Evolutionary conservation across 768 basidiomycete genomes (phyloP), one percentile per base, ranked within the genome.

Genomic region (Tephrocybe rancida): DNA sequence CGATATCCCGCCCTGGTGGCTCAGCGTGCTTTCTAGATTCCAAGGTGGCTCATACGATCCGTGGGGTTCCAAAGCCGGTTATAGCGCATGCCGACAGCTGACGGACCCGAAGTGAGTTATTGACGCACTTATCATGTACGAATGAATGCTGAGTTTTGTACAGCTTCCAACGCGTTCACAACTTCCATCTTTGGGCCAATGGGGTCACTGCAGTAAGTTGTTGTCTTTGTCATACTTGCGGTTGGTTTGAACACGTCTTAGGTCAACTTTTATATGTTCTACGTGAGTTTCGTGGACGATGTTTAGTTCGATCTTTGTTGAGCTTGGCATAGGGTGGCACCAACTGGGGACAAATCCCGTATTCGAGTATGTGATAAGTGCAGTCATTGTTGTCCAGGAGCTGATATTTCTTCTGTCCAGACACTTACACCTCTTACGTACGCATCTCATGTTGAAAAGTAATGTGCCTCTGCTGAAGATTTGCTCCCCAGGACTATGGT

Each of bases 221-320:
- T 32, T 25, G 19, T 39, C 8, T 30, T 19, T 26, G 19, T 34
- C 2, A 19, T 7, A 26, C n/a, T 18, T 27, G n/a, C 6, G 24
- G 21, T 18, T 34, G 27, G 19, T 43, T 34, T 4, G 14, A 9
- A 4, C 14, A 18, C 11, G n/a, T 19, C 2, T 4, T 37, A 57
- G 55, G 55, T 60, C 38, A 54, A 52, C 14, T 59, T 50, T 25
- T 56, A 59, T 29, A 59, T 59, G 58, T 59, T 59, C 19, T 59
- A 56, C 26, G 58, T 56, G 45, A 47, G 55, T 35, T 37, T 9
- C 39, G 3, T 13, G 19, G 9, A 22, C 5, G 27, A 29, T 3
- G 37, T 16, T 50, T 19, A 42, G 3, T 1, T n/a, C 14, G 35
- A 30, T 30, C 29, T 6, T 13, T 30, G 29, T 6, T 6, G 13